Conservation (phyloP, 1,139 yeast genomes). For the Yamadazyma siamensis region DNA sequence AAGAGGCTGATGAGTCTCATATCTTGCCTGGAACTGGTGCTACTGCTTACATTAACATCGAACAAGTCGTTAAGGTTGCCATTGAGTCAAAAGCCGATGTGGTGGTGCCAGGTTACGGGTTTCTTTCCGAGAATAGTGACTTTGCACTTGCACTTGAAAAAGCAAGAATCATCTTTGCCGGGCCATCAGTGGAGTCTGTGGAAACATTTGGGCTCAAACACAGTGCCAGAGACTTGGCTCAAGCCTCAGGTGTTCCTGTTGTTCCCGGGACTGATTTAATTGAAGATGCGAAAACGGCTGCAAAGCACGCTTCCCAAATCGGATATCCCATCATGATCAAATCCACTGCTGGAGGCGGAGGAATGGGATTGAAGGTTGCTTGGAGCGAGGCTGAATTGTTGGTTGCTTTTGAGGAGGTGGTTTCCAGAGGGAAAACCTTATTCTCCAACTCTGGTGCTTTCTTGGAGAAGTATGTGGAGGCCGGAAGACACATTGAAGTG, state of each 20-base stretch:
- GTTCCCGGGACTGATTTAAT: constrained; percentile 48
- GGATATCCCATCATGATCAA: constrained; percentile 47
- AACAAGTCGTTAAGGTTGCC: constrained; percentile 37
- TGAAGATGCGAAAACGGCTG: constrained; percentile 25
- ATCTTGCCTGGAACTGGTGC: constrained; percentile 36
- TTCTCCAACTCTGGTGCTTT: constrained; percentile 43
- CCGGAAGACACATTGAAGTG: constrained; percentile 46
- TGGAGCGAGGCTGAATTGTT: constrained; percentile 27
- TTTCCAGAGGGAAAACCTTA: constrained; percentile 39
- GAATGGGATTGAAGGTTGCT: constrained; percentile 47
- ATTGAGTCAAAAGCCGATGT: constrained; percentile 3
- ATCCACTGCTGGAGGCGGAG: constrained; percentile 54
- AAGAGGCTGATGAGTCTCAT: constrained; percentile 29
- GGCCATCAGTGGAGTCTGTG: constrained; percentile 39
- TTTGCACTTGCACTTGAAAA: constrained; percentile 37
- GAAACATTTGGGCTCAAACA: constrained; percentile 34
- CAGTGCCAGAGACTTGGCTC: constrained; percentile 28
- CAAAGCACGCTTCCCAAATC: constrained; percentile 30
- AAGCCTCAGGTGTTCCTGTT: constrained; percentile 34
- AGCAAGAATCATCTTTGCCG: constrained; percentile 40
- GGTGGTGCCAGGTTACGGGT: constrained; percentile 8
- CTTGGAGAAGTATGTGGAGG: constrained; percentile 41
- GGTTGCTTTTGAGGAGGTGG: constrained; percentile 32
- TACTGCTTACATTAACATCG: constrained; percentile 41
- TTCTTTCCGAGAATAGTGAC: constrained; percentile 36